Conservation (phyloP, 345 rosid species). For the Kernera saxatilis region DNA sequence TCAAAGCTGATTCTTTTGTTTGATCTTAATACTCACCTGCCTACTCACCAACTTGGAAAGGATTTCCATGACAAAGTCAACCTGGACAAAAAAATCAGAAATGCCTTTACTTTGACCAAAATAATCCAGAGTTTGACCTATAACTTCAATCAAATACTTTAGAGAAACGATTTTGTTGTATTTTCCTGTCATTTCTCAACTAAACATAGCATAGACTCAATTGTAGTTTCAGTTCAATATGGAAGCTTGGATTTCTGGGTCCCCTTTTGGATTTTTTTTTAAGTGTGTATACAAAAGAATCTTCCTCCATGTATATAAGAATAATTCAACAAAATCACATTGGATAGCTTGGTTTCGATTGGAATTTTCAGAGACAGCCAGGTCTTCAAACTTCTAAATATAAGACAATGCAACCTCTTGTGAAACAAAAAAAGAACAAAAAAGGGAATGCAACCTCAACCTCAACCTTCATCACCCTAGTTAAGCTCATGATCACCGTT, state of each 20-base stretch:
- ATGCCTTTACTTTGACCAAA: not conserved
- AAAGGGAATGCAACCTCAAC: slow-evolving; percentile 3
- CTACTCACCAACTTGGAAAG: slow-evolving; percentile 83
- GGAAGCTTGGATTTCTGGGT: no score
- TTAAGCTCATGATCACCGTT: not conserved
- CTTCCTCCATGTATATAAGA: no score
- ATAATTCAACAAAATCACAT: no score
- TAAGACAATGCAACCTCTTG: not conserved
- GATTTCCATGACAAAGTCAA: slow-evolving; percentile 95
- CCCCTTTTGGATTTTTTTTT: no score
- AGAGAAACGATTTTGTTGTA: not conserved
- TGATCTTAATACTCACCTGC: slow-evolving; percentile 55
- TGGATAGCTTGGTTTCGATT: not conserved
- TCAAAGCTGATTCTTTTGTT: slow-evolving; percentile 1
- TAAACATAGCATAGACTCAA: not conserved
- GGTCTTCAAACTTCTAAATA: not conserved
- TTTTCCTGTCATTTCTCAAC: not conserved
- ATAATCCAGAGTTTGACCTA: not conserved
- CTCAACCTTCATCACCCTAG: not conserved
- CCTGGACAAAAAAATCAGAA: slow-evolving; percentile 36
- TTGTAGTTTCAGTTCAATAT: no score
- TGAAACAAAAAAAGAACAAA: no score
- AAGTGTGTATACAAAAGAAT: no score
- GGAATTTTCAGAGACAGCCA: not conserved
- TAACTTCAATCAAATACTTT: not conserved